Conservation (phyloP, 1,139 yeast genomes). For the Magnusiomyces sp. region DNA sequence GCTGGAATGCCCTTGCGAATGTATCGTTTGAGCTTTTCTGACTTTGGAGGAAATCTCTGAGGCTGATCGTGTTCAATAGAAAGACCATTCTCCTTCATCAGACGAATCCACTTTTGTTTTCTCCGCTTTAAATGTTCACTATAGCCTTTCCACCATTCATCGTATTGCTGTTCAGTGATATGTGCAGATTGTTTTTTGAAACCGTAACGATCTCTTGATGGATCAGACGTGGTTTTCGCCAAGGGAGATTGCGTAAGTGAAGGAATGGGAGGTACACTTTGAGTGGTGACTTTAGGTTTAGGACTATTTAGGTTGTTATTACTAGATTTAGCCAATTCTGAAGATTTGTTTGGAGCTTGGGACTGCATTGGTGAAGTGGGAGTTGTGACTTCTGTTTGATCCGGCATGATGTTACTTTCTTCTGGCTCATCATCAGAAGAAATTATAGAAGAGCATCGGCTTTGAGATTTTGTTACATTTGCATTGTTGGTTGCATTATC, state of each 20-base stretch:
- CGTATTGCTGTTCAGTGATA: slow-evolving; percentile 49
- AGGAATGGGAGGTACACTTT: slow-evolving; percentile 3
- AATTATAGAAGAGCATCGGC: no score
- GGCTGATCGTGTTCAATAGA: slow-evolving; percentile 27
- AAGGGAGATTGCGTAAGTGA: background rate
- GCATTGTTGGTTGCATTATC: no score
- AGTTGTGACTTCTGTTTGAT: no score
- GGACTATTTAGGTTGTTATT: no score
- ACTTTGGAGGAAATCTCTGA: slow-evolving; percentile 67
- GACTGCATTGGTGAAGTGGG: no score
- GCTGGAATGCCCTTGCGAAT: slow-evolving; percentile 91
- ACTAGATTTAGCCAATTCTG: no score
- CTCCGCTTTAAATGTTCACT: slow-evolving; percentile 54
- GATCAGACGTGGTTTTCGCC: background rate
- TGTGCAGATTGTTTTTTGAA: slow-evolving; percentile 58
- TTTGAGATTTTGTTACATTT: no score
- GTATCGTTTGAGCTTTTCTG: slow-evolving; percentile 74
- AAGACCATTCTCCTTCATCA: slow-evolving; percentile 66
- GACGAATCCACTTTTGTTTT: slow-evolving; percentile 63
- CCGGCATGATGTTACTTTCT: no score
- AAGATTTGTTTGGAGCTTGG: no score
- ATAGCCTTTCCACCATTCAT: slow-evolving; percentile 66
- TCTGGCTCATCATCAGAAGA: no score
- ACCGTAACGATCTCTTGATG: slow-evolving; percentile 65
- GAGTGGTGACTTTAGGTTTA: no score